phyloP scores from a whole-genome alignment of 2,329 filamentous ascomycete genomes.

The Bipolaris victoriae region DNA sequence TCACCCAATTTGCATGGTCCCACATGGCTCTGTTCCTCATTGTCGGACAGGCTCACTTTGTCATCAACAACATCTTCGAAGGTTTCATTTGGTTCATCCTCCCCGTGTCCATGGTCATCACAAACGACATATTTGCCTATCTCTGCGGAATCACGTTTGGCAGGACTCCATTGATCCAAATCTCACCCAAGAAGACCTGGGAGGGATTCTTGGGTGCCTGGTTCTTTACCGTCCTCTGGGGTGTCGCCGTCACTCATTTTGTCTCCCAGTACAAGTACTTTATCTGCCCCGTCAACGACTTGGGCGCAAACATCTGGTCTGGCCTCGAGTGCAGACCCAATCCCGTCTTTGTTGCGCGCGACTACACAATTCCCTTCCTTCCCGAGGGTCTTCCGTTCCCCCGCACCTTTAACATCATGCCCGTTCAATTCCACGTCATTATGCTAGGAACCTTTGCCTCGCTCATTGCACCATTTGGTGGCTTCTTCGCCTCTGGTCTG shows the following conservation, averaged over 20 bases:
- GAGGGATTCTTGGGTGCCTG: slow-evolving; percentile 97
- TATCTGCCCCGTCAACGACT: slow-evolving; percentile 95
- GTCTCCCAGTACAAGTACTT: slow-evolving; percentile 95
- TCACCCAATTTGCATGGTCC: slow-evolving; percentile 99
- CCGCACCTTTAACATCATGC: slow-evolving; percentile 76
- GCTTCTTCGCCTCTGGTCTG: slow-evolving; percentile 96
- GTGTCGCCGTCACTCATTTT: slow-evolving; percentile 78
- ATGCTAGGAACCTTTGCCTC: slow-evolving; percentile 92
- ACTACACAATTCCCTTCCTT: slow-evolving; percentile 69
- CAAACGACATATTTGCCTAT: slow-evolving; percentile 98
- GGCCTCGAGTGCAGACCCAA: slow-evolving; percentile 90
- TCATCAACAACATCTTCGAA: slow-evolving; percentile 99
- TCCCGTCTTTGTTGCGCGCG: slow-evolving; percentile 82
- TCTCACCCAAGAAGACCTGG: slow-evolving; percentile 98
- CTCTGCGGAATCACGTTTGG: slow-evolving; percentile 97
- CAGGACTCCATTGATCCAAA: slow-evolving; percentile 93
- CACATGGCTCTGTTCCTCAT: slow-evolving; percentile 99
- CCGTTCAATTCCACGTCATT: slow-evolving; percentile 93
- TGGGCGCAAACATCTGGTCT: slow-evolving; percentile 90
- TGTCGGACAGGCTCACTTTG: slow-evolving; percentile 96
- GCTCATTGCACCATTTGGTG: slow-evolving; percentile 94
- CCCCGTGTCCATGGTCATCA: slow-evolving; percentile 92
- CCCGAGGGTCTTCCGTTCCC: slow-evolving; percentile 60
- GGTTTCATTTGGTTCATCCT: slow-evolving; percentile 99
- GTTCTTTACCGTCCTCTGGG: slow-evolving; percentile 91